Base-by-base conservation (phyloP, 257 asterid genomes). In the Datura wrightii region DNA sequence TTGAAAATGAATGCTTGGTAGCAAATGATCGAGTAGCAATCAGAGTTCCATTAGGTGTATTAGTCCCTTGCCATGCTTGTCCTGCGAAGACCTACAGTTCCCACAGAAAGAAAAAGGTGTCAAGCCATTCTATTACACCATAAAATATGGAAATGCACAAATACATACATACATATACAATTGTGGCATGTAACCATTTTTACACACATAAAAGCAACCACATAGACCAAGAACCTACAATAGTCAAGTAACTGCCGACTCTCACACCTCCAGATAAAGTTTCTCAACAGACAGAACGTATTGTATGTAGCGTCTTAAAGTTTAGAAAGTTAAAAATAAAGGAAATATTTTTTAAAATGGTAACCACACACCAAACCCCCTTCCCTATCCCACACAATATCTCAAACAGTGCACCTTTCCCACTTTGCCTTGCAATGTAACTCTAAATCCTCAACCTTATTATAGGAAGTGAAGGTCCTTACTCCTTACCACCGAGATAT, bases 1-100 rank as follows among this genome's bases (percentile, higher is more conserved):
- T 92, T 8, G 97, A 93, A 88, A 94, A 92, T 0, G 97, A 89
- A 34, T 93, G 95, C 83, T 92, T 95, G 24, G 97, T 93, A 87
- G 98, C 95, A 89, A 92, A 93, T 46, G 97, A 79, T 37, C 97
- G 94, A 54, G 91, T 85, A 16, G 88, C 87, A 60, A 62, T 82
- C 1, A 84, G 63, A 6, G 50, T 52, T 76, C 89, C 94, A 50
- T 76, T 63, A 54, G 83, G 83, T 81, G 81, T 13, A 76, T 83
- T 83, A 56, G 90, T 69, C 53, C 90, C 89, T 85, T 89, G 94
- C 87, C 89, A 86, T 34, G 91, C 84, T 85, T 91, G 95, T 71
- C 92, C 92, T 48, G 97, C 88, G 71, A 88, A 86, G 82, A 87
- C 94, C 98, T 95, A 81, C 44, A 66, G 55, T 67, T 4, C 63